phyloP scores from a whole-genome alignment of 2,329 filamentous ascomycete genomes.

The Penicillium sp. region DNA sequence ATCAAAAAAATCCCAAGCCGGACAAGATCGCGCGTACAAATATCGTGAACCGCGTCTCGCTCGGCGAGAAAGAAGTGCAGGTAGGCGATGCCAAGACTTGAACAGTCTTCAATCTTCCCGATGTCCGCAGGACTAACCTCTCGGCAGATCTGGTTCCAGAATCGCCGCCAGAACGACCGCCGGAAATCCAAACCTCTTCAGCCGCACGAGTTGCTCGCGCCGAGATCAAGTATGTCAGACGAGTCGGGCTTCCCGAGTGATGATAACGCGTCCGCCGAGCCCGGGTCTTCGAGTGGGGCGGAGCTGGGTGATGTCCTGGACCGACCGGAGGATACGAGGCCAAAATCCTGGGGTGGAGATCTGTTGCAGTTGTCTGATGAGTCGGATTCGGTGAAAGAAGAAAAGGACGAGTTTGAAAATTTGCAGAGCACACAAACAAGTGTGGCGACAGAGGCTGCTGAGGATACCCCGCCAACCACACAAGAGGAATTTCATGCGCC shows the following conservation, averaged over 20 bases:
- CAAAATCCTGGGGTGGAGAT: conserved; percentile 24
- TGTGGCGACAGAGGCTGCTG: conserved; percentile 25
- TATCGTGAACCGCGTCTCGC: conserved; percentile 78
- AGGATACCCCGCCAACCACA: conserved; percentile 23
- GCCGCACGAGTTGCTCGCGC: conserved; percentile 66
- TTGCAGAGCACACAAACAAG: conserved; percentile 33
- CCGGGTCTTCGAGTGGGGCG: conserved; percentile 28
- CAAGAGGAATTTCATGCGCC: conserved; percentile 20
- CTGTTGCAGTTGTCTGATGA: conserved; percentile 25
- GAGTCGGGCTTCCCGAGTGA: conserved; percentile 30
- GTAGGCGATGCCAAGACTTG: conserved; percentile 52
- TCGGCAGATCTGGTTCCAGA: conserved; percentile 92
- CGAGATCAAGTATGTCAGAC: conserved; percentile 28
- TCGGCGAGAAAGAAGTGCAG: conserved; percentile 96
- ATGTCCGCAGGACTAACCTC: conserved; percentile 11
- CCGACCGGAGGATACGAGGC: conserved; percentile 15
- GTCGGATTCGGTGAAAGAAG: conserved; percentile 20
- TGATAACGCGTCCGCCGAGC: conserved; percentile 29
- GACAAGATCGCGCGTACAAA: conserved; percentile 83
- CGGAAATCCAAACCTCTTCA: conserved; percentile 82
- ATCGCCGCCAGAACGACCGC: conserved; percentile 86
- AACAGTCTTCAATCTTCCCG: conserved; percentile 28
- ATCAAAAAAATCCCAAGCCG: conserved; percentile 80
- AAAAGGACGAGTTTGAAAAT: conserved; percentile 29
- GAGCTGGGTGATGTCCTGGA: conserved; percentile 27